Percentiles rank a stretch among this genome's conserved stretches.
These are phyloP conservation scores for Jaapia argillacea DNA, from an alignment of 768 basidiomycete genomes.

Conservation along the genomic window DNA sequence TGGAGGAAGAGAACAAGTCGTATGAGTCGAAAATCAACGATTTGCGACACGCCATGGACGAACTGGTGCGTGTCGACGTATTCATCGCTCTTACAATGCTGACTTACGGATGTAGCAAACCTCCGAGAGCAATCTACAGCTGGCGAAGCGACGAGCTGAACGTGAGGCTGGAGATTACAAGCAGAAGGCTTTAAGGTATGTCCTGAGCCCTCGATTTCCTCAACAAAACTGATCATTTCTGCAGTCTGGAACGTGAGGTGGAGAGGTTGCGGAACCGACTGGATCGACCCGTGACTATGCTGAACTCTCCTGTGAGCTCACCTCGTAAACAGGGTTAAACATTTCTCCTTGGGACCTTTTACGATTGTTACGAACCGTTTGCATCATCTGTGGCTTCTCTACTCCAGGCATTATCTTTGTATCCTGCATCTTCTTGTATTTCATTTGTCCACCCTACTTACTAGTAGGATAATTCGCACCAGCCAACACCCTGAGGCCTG, in stretches of 20 bases:
- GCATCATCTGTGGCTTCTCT: no score
- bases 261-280: slow-evolving; percentile 58
- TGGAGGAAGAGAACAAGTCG: slow-evolving; percentile 56
- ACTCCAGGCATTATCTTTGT: no score
- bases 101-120: slow-evolving; percentile 62
- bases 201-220: slow-evolving; percentile 2
- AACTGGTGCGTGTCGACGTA: slow-evolving; percentile 38
- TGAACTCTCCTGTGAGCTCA: slow-evolving; percentile 22
- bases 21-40: slow-evolving; percentile 48
- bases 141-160: slow-evolving; percentile 67
- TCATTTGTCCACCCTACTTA: no score
- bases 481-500: no score
- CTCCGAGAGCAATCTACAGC: slow-evolving; percentile 52
- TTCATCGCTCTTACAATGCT: no score
- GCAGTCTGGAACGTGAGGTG: slow-evolving; percentile 42
- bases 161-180: slow-evolving; percentile 67
- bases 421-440: no score
- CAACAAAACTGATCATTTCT: neutral
- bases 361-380: no score
- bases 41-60: slow-evolving; percentile 52
- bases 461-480: no score
- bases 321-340: slow-evolving; percentile 21
- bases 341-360: no score
- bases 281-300: slow-evolving; percentile 39
- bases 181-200: slow-evolving; percentile 60